A percentile compares a stretch with the other conserved stretches of the same genome.
Evolutionary conservation across 129 eudicot genomes (phyloP).

Genomic region (Apium graveolens): DNA sequence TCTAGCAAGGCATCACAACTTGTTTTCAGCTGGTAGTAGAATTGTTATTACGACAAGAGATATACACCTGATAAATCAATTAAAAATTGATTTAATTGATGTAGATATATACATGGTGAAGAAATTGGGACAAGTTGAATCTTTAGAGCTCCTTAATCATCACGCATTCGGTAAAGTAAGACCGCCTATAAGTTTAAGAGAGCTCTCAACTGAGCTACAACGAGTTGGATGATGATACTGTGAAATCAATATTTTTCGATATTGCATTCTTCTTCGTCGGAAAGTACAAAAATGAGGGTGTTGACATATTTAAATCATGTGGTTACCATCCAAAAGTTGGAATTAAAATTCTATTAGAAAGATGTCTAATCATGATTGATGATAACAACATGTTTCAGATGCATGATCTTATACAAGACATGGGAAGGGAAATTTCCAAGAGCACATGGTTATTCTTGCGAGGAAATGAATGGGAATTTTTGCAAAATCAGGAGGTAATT

Average conservation of each 20-base stretch:
- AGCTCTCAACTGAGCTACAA: slow-evolving; percentile 11
- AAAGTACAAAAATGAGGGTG: neutral
- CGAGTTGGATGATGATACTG: neutral
- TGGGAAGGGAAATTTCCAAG: slow-evolving; percentile 6
- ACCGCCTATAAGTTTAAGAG: neutral
- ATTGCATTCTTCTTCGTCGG: slow-evolving; percentile 17
- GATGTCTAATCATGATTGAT: neutral
- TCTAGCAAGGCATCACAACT: slow-evolving; percentile 9
- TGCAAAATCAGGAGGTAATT: neutral
- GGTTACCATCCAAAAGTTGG: neutral
- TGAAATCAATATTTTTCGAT: slow-evolving; percentile 3
- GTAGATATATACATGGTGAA: slow-evolving; percentile 11
- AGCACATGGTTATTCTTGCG: neutral
- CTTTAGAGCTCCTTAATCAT: slow-evolving; percentile 23
- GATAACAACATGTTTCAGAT: neutral
- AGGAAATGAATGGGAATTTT: neutral
- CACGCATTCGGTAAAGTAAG: slow-evolving; percentile 16
- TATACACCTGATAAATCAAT: slow-evolving; percentile 10
- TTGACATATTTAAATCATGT: neutral
- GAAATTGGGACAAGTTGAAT: slow-evolving; percentile 4
- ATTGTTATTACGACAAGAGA: slow-evolving; percentile 24
- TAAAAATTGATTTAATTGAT: neutral
- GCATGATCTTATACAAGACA: slow-evolving; percentile 9
- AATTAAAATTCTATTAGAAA: slow-evolving; percentile 6
- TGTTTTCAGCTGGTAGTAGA: slow-evolving; percentile 21